A percentile compares a stretch with the other conserved stretches of the same genome.
Conservation (phyloP, 257 asterid genomes). For the Primulina tabacum region DNA sequence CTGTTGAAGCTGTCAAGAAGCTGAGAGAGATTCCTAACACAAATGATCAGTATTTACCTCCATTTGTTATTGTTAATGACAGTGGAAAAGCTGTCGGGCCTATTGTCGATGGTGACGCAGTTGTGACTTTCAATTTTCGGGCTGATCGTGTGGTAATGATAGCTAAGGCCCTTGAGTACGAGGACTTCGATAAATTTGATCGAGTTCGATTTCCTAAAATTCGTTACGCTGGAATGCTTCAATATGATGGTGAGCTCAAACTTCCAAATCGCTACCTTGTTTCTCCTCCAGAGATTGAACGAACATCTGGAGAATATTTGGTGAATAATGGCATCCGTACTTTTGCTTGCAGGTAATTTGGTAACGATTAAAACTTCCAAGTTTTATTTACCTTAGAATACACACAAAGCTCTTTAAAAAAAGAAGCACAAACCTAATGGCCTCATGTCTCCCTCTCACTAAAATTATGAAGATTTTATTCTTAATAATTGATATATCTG, state of each 20-base stretch:
- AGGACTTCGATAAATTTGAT: slow-evolving; percentile 76
- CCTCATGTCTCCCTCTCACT: neutral
- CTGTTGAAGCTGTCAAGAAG: slow-evolving; percentile 81
- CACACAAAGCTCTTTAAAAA: neutral
- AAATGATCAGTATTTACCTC: slow-evolving; percentile 76
- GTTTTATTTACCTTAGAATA: neutral
- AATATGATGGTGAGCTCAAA: slow-evolving; percentile 94
- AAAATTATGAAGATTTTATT: no score
- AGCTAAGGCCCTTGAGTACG: slow-evolving; percentile 87
- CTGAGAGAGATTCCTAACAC: slow-evolving; percentile 67
- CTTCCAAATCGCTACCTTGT: slow-evolving; percentile 88
- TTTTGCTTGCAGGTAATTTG: slow-evolving; percentile 85
- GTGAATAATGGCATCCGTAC: slow-evolving; percentile 78
- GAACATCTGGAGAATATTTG: slow-evolving; percentile 96
- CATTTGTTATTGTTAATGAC: slow-evolving; percentile 90
- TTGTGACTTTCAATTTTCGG: slow-evolving; percentile 87
- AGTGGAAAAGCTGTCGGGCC: slow-evolving; percentile 88
- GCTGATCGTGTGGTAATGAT: slow-evolving; percentile 97
- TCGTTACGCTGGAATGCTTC: slow-evolving; percentile 95
- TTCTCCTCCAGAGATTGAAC: slow-evolving; percentile 91
- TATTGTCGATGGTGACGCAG: slow-evolving; percentile 91
- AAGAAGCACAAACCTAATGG: neutral
- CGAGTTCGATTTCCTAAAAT: slow-evolving; percentile 80
- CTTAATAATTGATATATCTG: neutral
- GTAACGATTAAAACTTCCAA: neutral